Evolutionary conservation across 345 rosid genomes (phyloP).

Genomic region (Rhodomyrtus tomentosa): DNA sequence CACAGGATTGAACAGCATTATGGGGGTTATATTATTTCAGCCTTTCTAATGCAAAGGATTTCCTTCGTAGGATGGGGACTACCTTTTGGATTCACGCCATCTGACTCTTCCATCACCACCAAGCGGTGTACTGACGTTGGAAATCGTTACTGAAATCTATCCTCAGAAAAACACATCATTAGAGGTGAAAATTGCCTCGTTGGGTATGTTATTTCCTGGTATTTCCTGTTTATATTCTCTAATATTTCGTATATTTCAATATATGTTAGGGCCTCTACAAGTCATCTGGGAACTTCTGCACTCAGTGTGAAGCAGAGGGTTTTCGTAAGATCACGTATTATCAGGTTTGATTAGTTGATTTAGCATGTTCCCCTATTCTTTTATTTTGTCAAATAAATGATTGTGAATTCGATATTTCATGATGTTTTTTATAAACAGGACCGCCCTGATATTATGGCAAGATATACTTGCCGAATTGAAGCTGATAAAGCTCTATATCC

Average conservation of each 20-base stretch:
- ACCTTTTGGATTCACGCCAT: slow-evolving; percentile 48
- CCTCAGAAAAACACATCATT: slow-evolving; percentile 92
- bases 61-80: slow-evolving; percentile 50
- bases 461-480: slow-evolving; percentile 83
- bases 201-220: background rate
- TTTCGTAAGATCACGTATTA: slow-evolving; percentile 88
- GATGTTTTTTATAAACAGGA: slow-evolving; percentile 37
- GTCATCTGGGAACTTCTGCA: slow-evolving; percentile 90
- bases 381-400: background rate
- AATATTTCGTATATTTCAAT: background rate
- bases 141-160: slow-evolving; percentile 69
- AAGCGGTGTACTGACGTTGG: slow-evolving; percentile 45
- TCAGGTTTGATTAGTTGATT: slow-evolving; percentile 36
- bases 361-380: background rate
- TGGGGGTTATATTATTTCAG: background rate
- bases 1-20: background rate
- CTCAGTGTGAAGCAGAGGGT: slow-evolving; percentile 99
- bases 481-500: slow-evolving; percentile 86
- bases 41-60: background rate
- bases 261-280: slow-evolving; percentile 76
- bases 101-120: slow-evolving; percentile 66
- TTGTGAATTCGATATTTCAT: background rate
- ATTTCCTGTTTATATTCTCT: background rate
- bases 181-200: slow-evolving; percentile 33
- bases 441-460: slow-evolving; percentile 97